Conservation (phyloP, 345 rosid genomes). For the Populus deltoides region DNA sequence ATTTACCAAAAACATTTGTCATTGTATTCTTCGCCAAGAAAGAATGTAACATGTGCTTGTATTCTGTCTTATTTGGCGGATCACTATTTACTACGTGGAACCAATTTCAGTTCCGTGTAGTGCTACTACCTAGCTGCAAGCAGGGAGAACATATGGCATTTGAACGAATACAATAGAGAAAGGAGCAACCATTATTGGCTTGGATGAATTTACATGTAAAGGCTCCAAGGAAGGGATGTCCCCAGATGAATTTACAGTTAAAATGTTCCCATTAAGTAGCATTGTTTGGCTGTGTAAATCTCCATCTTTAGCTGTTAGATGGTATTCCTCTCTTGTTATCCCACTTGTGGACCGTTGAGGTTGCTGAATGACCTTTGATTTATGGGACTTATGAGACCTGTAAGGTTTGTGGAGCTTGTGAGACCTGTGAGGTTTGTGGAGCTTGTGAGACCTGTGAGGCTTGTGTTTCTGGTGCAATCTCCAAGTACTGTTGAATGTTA, state of each 20-base stretch:
- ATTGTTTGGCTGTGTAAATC: conserved; percentile 73
- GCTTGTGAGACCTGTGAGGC: conserved; percentile 6
- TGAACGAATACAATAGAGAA: conserved; percentile 68
- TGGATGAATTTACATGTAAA: conserved; percentile 35
- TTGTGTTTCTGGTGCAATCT: conserved; percentile 27
- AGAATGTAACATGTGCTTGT: conserved; percentile 1
- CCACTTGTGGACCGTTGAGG: conserved; percentile 20
- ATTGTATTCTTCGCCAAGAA: background rate
- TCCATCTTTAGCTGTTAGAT: conserved; percentile 70
- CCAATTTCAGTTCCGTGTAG: conserved; percentile 12
- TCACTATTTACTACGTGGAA: conserved; percentile 6
- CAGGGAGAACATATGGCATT: conserved; percentile 48
- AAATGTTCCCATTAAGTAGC: conserved; percentile 72
- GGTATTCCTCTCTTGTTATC: conserved; percentile 74
- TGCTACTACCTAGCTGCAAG: conserved; percentile 37
- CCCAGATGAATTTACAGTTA: conserved; percentile 56
- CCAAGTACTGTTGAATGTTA: conserved; percentile 36
- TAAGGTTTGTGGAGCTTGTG: conserved; percentile 10
- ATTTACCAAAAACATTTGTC: background rate
- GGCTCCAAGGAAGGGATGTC: conserved; percentile 69
- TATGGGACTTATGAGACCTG: conserved; percentile 15
- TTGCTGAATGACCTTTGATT: conserved; percentile 8
- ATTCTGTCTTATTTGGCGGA: conserved; percentile 14
- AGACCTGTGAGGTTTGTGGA: conserved; percentile 1
- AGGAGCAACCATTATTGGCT: conserved; percentile 57